Base-by-base conservation (phyloP, 1,139 yeast genomes). In the Schwanniomyces etchellsii region DNA sequence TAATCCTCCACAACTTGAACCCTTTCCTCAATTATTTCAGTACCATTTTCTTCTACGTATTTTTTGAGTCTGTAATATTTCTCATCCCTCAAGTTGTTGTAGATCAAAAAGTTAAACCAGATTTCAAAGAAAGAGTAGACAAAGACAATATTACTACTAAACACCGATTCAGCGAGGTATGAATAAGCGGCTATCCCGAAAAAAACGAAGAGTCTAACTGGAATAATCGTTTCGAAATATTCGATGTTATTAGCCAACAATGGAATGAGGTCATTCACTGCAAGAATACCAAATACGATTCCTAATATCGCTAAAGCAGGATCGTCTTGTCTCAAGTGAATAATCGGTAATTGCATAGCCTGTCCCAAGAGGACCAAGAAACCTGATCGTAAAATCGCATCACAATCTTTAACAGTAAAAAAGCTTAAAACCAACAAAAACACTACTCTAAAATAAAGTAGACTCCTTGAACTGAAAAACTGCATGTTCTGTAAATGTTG, bases 31-130 rank as follows among this genome's bases (percentile, higher is more conserved):
- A 47, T 39, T 29, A 61, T 50, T 28, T 57, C 55, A 16, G 57
- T 64, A 5, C 49, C 58, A 37, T 62, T 56, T 30, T 60, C 66
- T 38, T 60, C 63, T 20, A 57, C 50, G 34, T 52, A 61, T 33
- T 59, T 52, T 38, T 59, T 62, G 39, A 60, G 51, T 33, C 74
- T 63, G 34, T 62, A 51, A 33, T 58, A 62, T 42, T 66, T 72
- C 47, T 78, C 91, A 36, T 81, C 89, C 43, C 79, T 70, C 40
- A 82, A 60, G 29, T 80, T 70, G 47, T 70, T 74, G 51, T 66
- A 81, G 28, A 79, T 68, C 43, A 81, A 58, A 39, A 80, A 77
- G 44, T 80, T 78, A 46, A 77, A 59, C 89, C 89, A 81, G 20
- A 81, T 66, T 48, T 82, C 93, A 39, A 74, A 50, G 43, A 81